A percentile compares a stretch with the other conserved stretches of the same genome.
phyloP scores from a whole-genome alignment of 2,329 filamentous ascomycete genomes.

The Colletotrichum euphorbiae region DNA sequence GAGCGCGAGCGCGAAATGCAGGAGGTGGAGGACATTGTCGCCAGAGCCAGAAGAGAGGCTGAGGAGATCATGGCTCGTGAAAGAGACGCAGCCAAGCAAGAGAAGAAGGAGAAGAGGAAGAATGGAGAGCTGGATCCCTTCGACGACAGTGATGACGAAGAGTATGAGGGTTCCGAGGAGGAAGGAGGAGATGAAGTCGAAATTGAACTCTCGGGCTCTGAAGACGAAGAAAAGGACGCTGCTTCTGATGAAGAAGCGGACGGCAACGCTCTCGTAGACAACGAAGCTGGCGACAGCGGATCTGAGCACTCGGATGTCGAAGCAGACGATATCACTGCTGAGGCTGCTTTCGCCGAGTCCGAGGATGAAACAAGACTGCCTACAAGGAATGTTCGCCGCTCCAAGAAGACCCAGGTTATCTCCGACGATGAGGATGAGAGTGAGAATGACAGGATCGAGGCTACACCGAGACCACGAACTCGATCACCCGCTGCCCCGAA shows the following conservation, averaged over 20 bases:
- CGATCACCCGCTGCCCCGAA: constrained; percentile 57
- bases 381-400: constrained; percentile 56
- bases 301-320: constrained; percentile 45
- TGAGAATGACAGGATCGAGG: constrained; percentile 51
- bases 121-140: constrained; percentile 63
- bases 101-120: constrained; percentile 58
- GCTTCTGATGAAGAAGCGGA: constrained; percentile 48
- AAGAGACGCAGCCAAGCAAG: constrained; percentile 76
- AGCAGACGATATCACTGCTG: constrained; percentile 42
- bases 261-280: constrained; percentile 51
- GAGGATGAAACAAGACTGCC: constrained; percentile 57
- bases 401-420: constrained; percentile 66
- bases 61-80: constrained; percentile 83
- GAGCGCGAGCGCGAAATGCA: constrained; percentile 86
- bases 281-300: constrained; percentile 57
- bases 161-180: constrained; percentile 55
- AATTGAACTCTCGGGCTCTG: constrained; percentile 59
- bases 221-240: constrained; percentile 48
- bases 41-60: constrained; percentile 84
- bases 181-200: constrained; percentile 54
- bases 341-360: constrained; percentile 46
- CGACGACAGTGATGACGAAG: constrained; percentile 68
- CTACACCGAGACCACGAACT: constrained; percentile 63
- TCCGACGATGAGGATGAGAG: constrained; percentile 74
- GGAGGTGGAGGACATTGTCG: constrained; percentile 88